phyloP scores from a whole-genome alignment of 1,139 yeast genomes.

The Candida gigantensis region DNA sequence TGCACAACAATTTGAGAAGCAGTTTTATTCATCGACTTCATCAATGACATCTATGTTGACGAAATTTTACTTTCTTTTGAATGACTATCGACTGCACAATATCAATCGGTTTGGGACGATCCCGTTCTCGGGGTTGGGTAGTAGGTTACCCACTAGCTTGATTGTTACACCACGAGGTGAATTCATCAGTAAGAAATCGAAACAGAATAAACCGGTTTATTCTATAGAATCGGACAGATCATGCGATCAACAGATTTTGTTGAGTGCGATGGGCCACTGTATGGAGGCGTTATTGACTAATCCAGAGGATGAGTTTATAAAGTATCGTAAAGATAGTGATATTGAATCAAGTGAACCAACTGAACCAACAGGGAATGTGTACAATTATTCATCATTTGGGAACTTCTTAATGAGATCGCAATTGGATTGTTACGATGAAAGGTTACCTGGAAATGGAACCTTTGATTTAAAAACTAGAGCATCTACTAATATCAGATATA shows the following conservation, averaged over 20 bases:
- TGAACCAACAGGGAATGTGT: conserved; percentile 30
- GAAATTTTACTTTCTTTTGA: conserved; percentile 76
- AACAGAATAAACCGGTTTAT: conserved; percentile 38
- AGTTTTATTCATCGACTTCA: conserved; percentile 80
- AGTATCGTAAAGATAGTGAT: conserved; percentile 16
- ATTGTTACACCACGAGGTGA: conserved; percentile 39
- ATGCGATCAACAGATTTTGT: conserved; percentile 64
- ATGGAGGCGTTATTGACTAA: conserved; percentile 74
- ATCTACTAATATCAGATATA: conserved; percentile 81
- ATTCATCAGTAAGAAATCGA: conserved; percentile 19
- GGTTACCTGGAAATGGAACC: conserved; percentile 87
- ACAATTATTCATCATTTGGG: conserved; percentile 73
- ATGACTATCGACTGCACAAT: conserved; percentile 36
- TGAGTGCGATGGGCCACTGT: conserved; percentile 79
- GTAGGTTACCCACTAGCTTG: conserved; percentile 38
- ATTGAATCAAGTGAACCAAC: conserved; percentile 11
- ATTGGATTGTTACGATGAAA: conserved; percentile 74
- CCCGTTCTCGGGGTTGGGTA: conserved; percentile 34
- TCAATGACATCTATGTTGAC: conserved; percentile 77
- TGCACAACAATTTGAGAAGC: conserved; percentile 42
- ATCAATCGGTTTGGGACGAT: conserved; percentile 33
- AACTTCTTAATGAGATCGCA: conserved; percentile 85
- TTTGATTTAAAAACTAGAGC: conserved; percentile 94
- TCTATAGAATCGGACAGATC: conserved; percentile 76
- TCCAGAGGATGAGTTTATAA: conserved; percentile 47